Base-by-base conservation (phyloP, 805 yeast genomes). In the Saccharomycopsis sp. region DNA sequence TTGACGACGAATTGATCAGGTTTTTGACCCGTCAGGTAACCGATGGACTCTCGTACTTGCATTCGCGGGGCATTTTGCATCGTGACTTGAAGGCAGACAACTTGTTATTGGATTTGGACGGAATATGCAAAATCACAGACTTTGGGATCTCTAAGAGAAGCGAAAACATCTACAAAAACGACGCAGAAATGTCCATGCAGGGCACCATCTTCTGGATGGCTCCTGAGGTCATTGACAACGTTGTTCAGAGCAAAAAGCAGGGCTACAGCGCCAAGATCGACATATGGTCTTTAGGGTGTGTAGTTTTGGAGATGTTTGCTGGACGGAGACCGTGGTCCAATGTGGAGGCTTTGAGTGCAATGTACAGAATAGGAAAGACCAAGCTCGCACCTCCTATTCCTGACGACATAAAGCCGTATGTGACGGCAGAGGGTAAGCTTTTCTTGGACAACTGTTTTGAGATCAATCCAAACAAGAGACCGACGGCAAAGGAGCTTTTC, bases 141-240 rank as follows among this genome's bases (percentile, higher is more conserved):
- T 94, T 94, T 73, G 99, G 99, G 50, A 94, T 94, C 55, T 91
- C 97, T 50, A 91, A 90, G 69, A 82, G 84, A 66, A 82, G 90
- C 9, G 80, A 84, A 51, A 91, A 94, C 67, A 89, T 92, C 23
- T 92, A 94, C 69, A 84, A 88, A 34, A 91, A 94, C 69, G 84
- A 89, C 65, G 91, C 97, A 2, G 97, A 90, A 57, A 89, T 91
- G 96, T 91, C 97, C 14, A 90, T 89, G 96, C 97, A 95, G 71
- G 99, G 99, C 23, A 91, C 99, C 0, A 90, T 95, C 1, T 94
- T 91, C 70, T 94, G 99, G 99, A 94, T 94, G 99, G 99, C 99
- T 0, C 99, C 99, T 0, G 99, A 94, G 68, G 97, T 95, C 63
- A 91, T 94, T 53, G 92, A 91, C 68, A 90, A 89, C 58, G 83